A percentile compares a stretch with the other conserved stretches of the same genome.
These are phyloP conservation scores for Fragaria vesca DNA, from an alignment of 306 rosid species.

Conservation along the genomic window DNA sequence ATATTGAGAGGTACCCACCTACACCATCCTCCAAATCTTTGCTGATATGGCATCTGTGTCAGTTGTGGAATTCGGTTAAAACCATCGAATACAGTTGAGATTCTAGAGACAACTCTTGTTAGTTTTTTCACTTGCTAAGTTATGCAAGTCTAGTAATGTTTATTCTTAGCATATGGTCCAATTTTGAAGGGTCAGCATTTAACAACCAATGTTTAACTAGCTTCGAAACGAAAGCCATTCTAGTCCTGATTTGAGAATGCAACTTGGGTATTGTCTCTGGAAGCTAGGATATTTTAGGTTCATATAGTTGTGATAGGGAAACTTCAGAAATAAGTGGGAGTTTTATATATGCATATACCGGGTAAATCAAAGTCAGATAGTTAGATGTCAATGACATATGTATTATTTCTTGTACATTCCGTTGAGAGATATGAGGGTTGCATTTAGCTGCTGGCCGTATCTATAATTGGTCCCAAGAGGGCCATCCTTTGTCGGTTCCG, in stretches of 20 bases:
- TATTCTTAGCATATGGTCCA: background rate
- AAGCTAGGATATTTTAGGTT: background rate
- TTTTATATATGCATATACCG: background rate
- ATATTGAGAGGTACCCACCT: slow-evolving; percentile 62
- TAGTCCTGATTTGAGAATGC: background rate
- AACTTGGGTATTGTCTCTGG: background rate
- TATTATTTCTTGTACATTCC: background rate
- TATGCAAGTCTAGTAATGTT: background rate
- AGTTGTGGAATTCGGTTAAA: background rate
- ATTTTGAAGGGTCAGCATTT: background rate
- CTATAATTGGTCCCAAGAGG: background rate
- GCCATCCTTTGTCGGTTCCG: background rate
- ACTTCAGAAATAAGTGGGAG: background rate
- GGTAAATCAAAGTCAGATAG: background rate
- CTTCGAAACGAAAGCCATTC: background rate
- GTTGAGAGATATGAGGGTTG: background rate
- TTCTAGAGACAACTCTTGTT: background rate
- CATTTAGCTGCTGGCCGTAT: background rate
- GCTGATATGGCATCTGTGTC: background rate
- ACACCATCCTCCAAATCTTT: background rate
- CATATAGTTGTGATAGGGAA: background rate
- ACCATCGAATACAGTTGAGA: background rate
- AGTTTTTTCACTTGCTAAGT: background rate
- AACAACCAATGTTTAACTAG: background rate
- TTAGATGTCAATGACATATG: too few relatives aligned